Evolutionary conservation across 2,329 filamentous ascomycete species (phyloP).

Genomic region (Dothideomycetes sp.): DNA sequence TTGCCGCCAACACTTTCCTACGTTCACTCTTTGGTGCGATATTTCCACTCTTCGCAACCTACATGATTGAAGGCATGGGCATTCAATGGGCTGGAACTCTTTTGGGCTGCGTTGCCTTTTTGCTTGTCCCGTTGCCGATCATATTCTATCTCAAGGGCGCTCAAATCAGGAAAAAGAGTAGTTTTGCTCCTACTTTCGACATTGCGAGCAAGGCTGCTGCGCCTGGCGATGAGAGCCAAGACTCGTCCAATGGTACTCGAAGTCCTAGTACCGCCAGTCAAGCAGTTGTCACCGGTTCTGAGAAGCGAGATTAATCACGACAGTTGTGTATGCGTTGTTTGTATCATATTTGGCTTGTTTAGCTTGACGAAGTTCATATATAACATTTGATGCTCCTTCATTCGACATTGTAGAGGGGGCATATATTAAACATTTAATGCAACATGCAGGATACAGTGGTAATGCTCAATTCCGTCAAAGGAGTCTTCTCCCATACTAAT

Average conservation of each 20-base stretch:
- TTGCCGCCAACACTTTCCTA: constrained; percentile 46
- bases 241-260: not conserved
- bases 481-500: no score
- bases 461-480: no score
- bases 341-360: no score
- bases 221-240: not conserved
- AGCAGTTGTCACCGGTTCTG: not conserved
- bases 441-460: no score
- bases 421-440: no score
- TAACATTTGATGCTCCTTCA: no score
- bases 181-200: constrained; percentile 28
- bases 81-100: constrained; percentile 36
- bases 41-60: constrained; percentile 43
- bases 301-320: not conserved
- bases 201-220: constrained; percentile 8
- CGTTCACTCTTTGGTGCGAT: constrained; percentile 38
- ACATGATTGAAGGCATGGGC: constrained; percentile 43
- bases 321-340: no score
- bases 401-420: no score
- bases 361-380: no score
- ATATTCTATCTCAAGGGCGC: constrained; percentile 33
- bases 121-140: constrained; percentile 33
- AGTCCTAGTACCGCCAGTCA: not conserved
- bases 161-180: constrained; percentile 30
- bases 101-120: constrained; percentile 31